Base-by-base conservation (phyloP, 2,329 filamentous ascomycete genomes). In the Fusarium foetens region DNA sequence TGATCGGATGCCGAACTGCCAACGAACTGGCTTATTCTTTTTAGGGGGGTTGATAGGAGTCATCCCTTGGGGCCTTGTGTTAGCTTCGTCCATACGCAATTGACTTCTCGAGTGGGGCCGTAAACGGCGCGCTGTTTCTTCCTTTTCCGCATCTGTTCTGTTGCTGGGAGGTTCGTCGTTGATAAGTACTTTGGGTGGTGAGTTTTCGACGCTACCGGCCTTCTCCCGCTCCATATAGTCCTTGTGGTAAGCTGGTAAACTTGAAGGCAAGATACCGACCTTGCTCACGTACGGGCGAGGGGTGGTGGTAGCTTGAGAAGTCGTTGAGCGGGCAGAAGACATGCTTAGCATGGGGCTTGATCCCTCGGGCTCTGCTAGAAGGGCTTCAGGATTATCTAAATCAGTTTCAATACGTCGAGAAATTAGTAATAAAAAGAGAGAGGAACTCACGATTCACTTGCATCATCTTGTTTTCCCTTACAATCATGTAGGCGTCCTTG, bases 401-500 rank as follows among this genome's bases (percentile, higher is more conserved):
- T 77, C 73, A 29, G 73, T 76, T 45, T 79, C 59, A 80, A 76
- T 70, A 80, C 35, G 78, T 80, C 13, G 19, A 45, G 27, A 27
- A n/a, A 21, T 19, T 21, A 31, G 21, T 19, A 11, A 33, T 19
- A 45, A 45, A 43, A 41, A 29, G 31, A 66, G 12, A 58, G 12
- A 35, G 21, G 52, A 53, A 90, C 93, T 90, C 86, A 97, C 94
- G 94, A 80, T 94, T 97, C 61, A 91, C 92, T 81, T 95, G 93
- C 95, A 98, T 98, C 80, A 98, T 89, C 81, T 98, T 96, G 80
- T 98, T 98, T 82, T 99, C 96, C 58, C 95, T 91, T 31, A 99
- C 94, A 80, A 99, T 99, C 83, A 98, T 91, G 84, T 98, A 99
- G 3, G 96, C 96, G 83, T 99, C 96, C 84, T 99, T 99, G 86